Evolutionary conservation across 2,329 filamentous ascomycete species (phyloP), one percentile per base, ranked within the genome.

Genomic region (Cordyceps pruinosa): DNA sequence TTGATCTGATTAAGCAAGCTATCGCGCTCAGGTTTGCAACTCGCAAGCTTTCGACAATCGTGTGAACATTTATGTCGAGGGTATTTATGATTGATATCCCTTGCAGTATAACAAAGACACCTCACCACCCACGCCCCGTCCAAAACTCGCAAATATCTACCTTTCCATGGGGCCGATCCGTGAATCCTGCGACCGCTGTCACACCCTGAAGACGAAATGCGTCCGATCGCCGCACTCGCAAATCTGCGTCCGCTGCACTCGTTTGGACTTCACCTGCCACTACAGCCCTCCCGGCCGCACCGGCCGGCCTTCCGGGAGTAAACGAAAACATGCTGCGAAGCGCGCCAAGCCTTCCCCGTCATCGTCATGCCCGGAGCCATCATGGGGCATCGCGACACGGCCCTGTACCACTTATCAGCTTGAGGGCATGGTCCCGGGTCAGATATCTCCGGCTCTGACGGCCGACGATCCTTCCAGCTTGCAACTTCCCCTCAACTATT

Each of bases 101-200:
- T n/a, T n/a, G n/a, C n/a, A n/a, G n/a, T n/a, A n/a, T n/a, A n/a
- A n/a, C n/a, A n/a, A n/a, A n/a, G n/a, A n/a, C n/a, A n/a, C n/a
- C n/a, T n/a, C n/a, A n/a, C n/a, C n/a, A n/a, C n/a, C n/a, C n/a
- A n/a, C n/a, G n/a, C n/a, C n/a, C n/a, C n/a, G n/a, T n/a, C n/a
- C n/a, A n/a, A n/a, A n/a, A n/a, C n/a, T n/a, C n/a, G n/a, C n/a
- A n/a, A n/a, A n/a, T n/a, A n/a, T n/a, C n/a, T n/a, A n/a, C n/a
- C n/a, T n/a, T n/a, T n/a, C n/a, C n/a, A 58, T 58, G 57, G 57
- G 57, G 5, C 57, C 57, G 5, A 55, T 44, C 32, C 57, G 57
- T 19, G 57, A 58, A 39, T 50, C 57, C 6, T 58, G 57, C 30
- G 57, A 58, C 26, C 57, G 57, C 8, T 58, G 57, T 9, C 57